Evolutionary conservation across 2,329 filamentous ascomycete genomes (phyloP).

Genomic region (Ophiostoma sp.): DNA sequence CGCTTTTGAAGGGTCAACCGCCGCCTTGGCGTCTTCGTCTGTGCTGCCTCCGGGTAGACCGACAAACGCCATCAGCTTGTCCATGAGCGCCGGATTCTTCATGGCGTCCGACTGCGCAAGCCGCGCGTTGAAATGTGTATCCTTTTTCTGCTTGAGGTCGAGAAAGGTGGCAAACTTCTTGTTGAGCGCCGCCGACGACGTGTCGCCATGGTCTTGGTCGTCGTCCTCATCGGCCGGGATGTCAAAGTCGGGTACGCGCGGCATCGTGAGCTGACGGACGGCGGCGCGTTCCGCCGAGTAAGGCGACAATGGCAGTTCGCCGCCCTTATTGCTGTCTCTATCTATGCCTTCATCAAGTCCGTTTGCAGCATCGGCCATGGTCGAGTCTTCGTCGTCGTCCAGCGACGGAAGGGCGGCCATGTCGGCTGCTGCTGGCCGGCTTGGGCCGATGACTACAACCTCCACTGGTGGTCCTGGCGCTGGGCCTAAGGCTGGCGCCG

Average conservation of each 20-base stretch:
- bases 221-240: conserved; percentile 70
- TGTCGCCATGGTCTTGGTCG: conserved; percentile 47
- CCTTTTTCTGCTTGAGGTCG: conserved; percentile 63
- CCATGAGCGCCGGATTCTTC: conserved; percentile 65
- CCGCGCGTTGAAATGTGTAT: conserved; percentile 72
- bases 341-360: not conserved
- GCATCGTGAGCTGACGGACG: conserved; percentile 68
- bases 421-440: conserved; percentile 21
- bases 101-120: conserved; percentile 61
- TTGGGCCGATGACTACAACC: conserved; percentile 14
- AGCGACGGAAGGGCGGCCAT: not conserved
- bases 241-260: conserved; percentile 62
- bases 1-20: not conserved
- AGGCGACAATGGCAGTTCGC: conserved; percentile 47
- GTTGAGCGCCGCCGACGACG: conserved; percentile 40
- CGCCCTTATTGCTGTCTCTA: not conserved
- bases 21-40: conserved; percentile 20
- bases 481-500: not conserved
- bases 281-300: conserved; percentile 61
- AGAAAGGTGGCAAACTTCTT: conserved; percentile 70
- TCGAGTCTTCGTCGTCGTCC: conserved; percentile 10
- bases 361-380: not conserved
- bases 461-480: not conserved
- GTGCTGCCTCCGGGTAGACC: conserved; percentile 32
- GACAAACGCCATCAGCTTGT: conserved; percentile 67